These are phyloP conservation scores for Casuarina equisetifolia DNA, from an alignment of 306 rosid genomes.

Conservation along the genomic window DNA sequence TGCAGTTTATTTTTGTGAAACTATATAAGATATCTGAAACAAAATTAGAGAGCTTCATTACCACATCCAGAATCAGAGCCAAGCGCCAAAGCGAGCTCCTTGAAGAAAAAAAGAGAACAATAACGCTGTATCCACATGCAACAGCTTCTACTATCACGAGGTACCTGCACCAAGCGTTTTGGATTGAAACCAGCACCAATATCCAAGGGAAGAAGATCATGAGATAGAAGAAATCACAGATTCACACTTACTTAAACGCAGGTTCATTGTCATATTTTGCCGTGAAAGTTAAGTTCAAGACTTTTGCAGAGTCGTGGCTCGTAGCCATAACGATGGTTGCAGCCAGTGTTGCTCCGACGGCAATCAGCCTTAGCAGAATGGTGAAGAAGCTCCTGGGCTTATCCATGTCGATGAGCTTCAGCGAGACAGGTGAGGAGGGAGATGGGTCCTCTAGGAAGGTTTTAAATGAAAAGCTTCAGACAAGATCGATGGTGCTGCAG, in stretches of 20 bases:
- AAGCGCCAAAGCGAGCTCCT: slow-evolving; percentile 21
- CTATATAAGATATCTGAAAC: neutral
- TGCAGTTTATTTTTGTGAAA: neutral
- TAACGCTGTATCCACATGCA: slow-evolving; percentile 30
- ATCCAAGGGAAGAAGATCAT: neutral
- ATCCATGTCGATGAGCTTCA: slow-evolving; percentile 17
- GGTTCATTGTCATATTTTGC: slow-evolving; percentile 34
- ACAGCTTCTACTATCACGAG: slow-evolving; percentile 33
- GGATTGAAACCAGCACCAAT: neutral
- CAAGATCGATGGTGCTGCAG: slow-evolving; percentile 1
- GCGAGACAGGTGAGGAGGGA: neutral
- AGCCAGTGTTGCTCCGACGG: slow-evolving; percentile 28
- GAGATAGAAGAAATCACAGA: neutral
- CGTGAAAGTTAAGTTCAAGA: slow-evolving; percentile 34
- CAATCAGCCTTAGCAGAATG: slow-evolving; percentile 36
- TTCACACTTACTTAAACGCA: slow-evolving; percentile 25
- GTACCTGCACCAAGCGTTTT: slow-evolving; percentile 22
- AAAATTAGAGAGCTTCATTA: slow-evolving; percentile 5
- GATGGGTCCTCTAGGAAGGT: neutral
- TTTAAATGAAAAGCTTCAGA: neutral
- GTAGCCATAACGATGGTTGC: slow-evolving; percentile 32
- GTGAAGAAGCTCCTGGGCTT: slow-evolving; percentile 24
- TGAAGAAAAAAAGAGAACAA: slow-evolving; percentile 25
- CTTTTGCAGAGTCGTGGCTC: slow-evolving; percentile 30
- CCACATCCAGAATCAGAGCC: slow-evolving; percentile 29